A percentile compares a stretch with the other conserved stretches of the same genome.
phyloP scores from a whole-genome alignment of 768 basidiomycete genomes.

The Gymnopilus dilepis region DNA sequence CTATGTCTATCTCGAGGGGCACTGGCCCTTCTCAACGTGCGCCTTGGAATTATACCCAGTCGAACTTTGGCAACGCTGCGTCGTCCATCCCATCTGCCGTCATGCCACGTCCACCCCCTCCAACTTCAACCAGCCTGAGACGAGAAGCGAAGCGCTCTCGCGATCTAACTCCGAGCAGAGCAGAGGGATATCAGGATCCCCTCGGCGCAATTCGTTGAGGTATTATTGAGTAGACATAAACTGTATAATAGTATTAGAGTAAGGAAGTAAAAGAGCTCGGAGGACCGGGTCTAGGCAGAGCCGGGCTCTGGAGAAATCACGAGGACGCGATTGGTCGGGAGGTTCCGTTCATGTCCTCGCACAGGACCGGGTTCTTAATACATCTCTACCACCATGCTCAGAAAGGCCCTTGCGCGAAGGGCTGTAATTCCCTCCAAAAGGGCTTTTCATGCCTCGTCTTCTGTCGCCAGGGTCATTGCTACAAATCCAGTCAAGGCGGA shows the following conservation, averaged over 20 bases:
- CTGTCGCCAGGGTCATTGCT: slow-evolving; percentile 64
- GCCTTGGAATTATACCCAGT: slow-evolving; percentile 64
- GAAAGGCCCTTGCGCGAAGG: slow-evolving; percentile 59
- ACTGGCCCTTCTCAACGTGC: slow-evolving; percentile 33
- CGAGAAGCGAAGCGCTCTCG: slow-evolving; percentile 30
- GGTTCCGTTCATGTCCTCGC: slow-evolving; percentile 34
- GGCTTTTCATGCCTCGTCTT: slow-evolving; percentile 69
- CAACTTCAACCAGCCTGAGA: slow-evolving; percentile 46
- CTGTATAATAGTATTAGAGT: slow-evolving; percentile 16
- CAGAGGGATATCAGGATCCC: slow-evolving; percentile 42
- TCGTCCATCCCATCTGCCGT: slow-evolving; percentile 41
- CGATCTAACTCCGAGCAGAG: slow-evolving; percentile 35
- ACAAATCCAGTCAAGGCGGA: slow-evolving; percentile 81
- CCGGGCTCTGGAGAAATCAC: slow-evolving; percentile 40
- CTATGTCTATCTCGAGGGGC: slow-evolving; percentile 19
- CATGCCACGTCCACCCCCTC: slow-evolving; percentile 58
- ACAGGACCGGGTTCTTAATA: slow-evolving; percentile 16
- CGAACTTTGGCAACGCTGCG: slow-evolving; percentile 45
- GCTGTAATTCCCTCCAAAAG: slow-evolving; percentile 55
- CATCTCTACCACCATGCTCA: slow-evolving; percentile 57
- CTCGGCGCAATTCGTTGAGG: slow-evolving; percentile 42
- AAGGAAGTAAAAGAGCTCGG: slow-evolving; percentile 11
- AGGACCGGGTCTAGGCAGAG: slow-evolving; percentile 18
- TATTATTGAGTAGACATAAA: slow-evolving; percentile 14
- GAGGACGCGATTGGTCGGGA: slow-evolving; percentile 48